phyloP scores from a whole-genome alignment of 495 filamentous ascomycete species.

The Cudoniella acicularis region DNA sequence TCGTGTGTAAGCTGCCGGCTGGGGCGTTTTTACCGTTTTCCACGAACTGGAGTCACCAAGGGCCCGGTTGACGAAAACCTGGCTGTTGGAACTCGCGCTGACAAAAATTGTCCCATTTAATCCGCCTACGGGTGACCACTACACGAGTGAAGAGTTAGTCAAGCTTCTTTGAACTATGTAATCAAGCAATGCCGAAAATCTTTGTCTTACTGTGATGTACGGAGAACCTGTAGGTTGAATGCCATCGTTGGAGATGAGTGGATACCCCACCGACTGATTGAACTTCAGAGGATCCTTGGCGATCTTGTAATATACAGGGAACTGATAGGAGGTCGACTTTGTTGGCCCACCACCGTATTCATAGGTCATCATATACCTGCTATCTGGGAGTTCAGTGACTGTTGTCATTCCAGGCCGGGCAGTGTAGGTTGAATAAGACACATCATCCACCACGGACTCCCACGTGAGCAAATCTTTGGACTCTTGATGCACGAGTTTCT shows the following conservation, averaged over 20 bases:
- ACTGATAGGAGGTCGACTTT: slow-evolving; percentile 22
- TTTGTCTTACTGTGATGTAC: slow-evolving; percentile 49
- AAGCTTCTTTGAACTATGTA: too few species aligned
- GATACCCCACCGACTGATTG: slow-evolving; percentile 34
- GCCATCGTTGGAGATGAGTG: slow-evolving; percentile 43
- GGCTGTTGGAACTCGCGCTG: slow-evolving; percentile 44
- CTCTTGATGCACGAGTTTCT: slow-evolving; percentile 62
- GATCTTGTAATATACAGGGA: slow-evolving; percentile 55
- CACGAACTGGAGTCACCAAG: slow-evolving; percentile 52
- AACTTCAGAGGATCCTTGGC: slow-evolving; percentile 52
- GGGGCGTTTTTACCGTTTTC: slow-evolving; percentile 46
- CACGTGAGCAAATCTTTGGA: slow-evolving; percentile 54
- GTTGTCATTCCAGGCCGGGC: slow-evolving; percentile 66
- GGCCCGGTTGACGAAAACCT: slow-evolving; percentile 55
- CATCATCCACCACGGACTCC: slow-evolving; percentile 57
- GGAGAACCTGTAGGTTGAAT: slow-evolving; percentile 50
- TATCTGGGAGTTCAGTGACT: slow-evolving; percentile 51
- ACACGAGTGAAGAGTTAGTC: too few species aligned
- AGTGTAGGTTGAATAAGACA: slow-evolving; percentile 54
- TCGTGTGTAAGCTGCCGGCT: slow-evolving; percentile 47
- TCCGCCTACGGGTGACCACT: slow-evolving; percentile 53
- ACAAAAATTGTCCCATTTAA: slow-evolving; percentile 56
- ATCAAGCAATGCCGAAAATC: too few species aligned
- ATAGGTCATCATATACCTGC: slow-evolving; percentile 59
- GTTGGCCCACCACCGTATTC: slow-evolving; percentile 54